Conservation (phyloP, 805 yeast genomes). For the Naumovozyma baii region DNA sequence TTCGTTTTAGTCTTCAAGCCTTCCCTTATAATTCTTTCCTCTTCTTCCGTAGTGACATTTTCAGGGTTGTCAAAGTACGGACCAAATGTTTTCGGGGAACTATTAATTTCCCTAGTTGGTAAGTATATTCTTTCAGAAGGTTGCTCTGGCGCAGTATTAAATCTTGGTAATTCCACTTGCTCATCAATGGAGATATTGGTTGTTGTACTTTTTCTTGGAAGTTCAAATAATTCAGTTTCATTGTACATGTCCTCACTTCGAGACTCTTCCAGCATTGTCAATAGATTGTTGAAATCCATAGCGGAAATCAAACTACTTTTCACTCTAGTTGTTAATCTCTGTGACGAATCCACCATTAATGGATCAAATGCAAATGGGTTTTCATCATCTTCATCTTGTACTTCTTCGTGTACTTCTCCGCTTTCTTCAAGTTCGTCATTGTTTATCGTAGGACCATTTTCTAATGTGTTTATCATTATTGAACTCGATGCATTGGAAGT, state of each 20-base stretch:
- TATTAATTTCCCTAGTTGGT: slow-evolving; percentile 3
- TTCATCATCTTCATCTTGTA: not conserved
- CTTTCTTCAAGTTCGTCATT: no score
- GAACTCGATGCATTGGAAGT: no score
- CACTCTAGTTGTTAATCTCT: slow-evolving; percentile 8
- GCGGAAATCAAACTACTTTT: slow-evolving; percentile 26
- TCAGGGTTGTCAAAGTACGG: slow-evolving; percentile 20
- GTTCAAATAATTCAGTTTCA: not conserved
- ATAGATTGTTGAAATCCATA: slow-evolving; percentile 23
- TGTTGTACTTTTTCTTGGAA: not conserved
- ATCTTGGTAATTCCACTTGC: no score
- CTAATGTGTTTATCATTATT: no score
- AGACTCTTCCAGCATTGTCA: slow-evolving; percentile 21
- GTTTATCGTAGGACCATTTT: no score
- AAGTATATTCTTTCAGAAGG: not conserved
- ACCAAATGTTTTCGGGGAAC: slow-evolving; percentile 19
- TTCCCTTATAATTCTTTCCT: not conserved
- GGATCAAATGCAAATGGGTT: not conserved
- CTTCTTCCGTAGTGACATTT: not conserved
- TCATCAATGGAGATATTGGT: no score
- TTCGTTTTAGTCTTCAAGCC: not conserved
- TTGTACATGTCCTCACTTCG: not conserved
- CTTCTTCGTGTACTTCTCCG: no score
- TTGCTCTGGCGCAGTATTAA: not conserved
- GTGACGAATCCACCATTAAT: not conserved